Percentiles rank a stretch among this genome's conserved stretches.
These are phyloP conservation scores for Stylosanthes scabra DNA, from an alignment of 331 rosid species.

Conservation along the genomic window DNA sequence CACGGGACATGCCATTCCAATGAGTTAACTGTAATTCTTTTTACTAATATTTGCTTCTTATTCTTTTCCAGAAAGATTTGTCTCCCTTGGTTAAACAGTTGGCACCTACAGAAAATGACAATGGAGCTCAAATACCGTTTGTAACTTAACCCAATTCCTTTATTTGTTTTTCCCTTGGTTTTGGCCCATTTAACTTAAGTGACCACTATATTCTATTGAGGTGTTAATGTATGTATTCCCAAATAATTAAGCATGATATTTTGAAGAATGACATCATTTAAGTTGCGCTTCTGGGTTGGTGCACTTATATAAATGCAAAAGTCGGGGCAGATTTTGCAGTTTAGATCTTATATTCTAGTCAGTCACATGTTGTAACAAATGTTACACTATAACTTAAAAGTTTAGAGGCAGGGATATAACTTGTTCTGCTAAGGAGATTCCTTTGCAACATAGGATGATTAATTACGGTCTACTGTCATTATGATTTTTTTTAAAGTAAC, in stretches of 20 bases:
- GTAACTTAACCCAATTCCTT: constrained; percentile 45
- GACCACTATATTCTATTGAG: constrained; percentile 15
- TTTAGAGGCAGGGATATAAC: not conserved
- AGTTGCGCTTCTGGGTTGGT: too few relatives aligned
- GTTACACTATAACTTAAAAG: not conserved
- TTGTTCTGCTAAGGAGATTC: not conserved
- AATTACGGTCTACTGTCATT: not conserved
- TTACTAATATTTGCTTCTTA: constrained; percentile 45
- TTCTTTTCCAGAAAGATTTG: constrained; percentile 79
- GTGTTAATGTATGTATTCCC: constrained; percentile 26
- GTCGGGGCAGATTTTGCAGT: too few relatives aligned
- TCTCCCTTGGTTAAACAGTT: constrained; percentile 81
- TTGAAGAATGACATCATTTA: not conserved
- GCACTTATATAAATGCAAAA: too few relatives aligned
- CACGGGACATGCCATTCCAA: constrained; percentile 19
- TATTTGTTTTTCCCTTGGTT: constrained; percentile 23
- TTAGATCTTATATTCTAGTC: too few relatives aligned
- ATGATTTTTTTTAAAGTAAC: not conserved
- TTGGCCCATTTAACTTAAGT: constrained; percentile 17
- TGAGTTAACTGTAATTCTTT: constrained; percentile 24
- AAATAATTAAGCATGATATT: constrained; percentile 18
- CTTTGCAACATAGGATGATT: constrained; percentile 8
- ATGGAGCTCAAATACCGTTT: constrained; percentile 88
- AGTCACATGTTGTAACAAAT: too few relatives aligned
- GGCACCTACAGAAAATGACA: constrained; percentile 70